Evolutionary conservation across 2,329 filamentous ascomycete genomes (phyloP).

Genomic region (Whalleya microplaca): DNA sequence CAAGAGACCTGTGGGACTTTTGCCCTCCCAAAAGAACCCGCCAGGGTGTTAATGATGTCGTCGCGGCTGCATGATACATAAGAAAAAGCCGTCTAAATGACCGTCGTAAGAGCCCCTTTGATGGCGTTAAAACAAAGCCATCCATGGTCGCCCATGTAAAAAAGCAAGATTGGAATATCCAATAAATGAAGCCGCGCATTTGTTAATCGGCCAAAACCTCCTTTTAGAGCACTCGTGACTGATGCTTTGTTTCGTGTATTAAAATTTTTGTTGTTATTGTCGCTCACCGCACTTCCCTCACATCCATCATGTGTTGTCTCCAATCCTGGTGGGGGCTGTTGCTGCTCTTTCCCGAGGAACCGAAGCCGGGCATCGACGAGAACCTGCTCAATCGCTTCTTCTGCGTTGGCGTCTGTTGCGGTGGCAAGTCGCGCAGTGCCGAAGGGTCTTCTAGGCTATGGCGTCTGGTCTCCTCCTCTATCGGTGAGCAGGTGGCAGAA

Average conservation of each 20-base stretch:
- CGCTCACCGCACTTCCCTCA: conserved; percentile 24
- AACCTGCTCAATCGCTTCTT: conserved; percentile 57
- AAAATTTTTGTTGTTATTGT: not conserved
- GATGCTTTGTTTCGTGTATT: not conserved
- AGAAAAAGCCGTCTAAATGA: not conserved
- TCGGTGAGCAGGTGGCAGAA: conserved; percentile 29
- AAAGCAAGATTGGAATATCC: not conserved
- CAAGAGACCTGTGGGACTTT: not conserved
- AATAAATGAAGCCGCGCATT: not conserved
- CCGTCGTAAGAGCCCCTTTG: not conserved
- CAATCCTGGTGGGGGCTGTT: conserved; percentile 43
- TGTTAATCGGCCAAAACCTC: not conserved
- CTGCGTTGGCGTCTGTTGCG: conserved; percentile 39
- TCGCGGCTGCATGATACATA: not conserved
- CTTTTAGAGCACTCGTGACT: not conserved
- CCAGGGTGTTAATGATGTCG: not conserved
- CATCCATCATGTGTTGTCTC: conserved; percentile 37
- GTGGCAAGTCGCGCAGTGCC: conserved; percentile 29
- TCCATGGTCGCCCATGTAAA: not conserved
- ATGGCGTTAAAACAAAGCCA: not conserved
- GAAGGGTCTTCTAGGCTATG: conserved; percentile 35
- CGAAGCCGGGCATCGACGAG: conserved; percentile 60
- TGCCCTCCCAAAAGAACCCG: not conserved
- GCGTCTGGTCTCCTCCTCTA: conserved; percentile 26
- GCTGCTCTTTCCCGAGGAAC: conserved; percentile 42